Base-by-base conservation (phyloP, 257 asterid genomes). In the Sherardia arvensis region DNA sequence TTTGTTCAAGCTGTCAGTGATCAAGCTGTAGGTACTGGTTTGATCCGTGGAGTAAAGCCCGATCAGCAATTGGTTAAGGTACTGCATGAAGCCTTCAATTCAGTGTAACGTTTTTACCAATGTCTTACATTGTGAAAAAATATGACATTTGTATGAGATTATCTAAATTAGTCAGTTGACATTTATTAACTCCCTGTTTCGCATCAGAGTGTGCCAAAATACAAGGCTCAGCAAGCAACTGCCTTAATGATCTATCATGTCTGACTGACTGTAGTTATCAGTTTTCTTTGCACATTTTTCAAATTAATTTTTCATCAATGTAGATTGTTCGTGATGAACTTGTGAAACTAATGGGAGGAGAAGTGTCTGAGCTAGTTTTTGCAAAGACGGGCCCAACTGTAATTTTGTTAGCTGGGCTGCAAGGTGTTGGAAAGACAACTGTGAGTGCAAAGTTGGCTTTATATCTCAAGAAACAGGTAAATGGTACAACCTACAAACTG, bases 351-450 rank as follows among this genome's bases (percentile, higher is more conserved):
- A 92, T 92, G 99, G 99, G 99, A 36, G 95, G 96, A 73, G 94
- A 87, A 75, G 97, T 92, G 66, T 84, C 99, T 60, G 99, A 92
- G 75, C 85, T 92, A 69, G 86, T 73, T 15, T 89, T 75, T 76
- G 87, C 96, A 53, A 89, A 87, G 67, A 78, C 85, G 60, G 80
- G 72, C 40, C 99, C 99, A 22, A 89, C 96, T 48, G 85, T 89
- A 54, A 89, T 92, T 74, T 74, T 92, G 72, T 81, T 92, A 81
- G 99, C 99, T 29, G 97, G 99, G 65, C 73, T 92, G 74, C 99
- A 92, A 85, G 97, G 99, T 78, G 99, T 92, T 79, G 99, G 99
- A 72, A 92, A 92, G 84, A 92, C 99, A 49, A 89, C 99, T n/a
- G 97, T 92, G 74, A 64, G 97, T 51, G 99, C 97, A 57, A 92